Conservation (phyloP, 2,329 filamentous ascomycete genomes). For the Trichoderma afroharzianum region DNA sequence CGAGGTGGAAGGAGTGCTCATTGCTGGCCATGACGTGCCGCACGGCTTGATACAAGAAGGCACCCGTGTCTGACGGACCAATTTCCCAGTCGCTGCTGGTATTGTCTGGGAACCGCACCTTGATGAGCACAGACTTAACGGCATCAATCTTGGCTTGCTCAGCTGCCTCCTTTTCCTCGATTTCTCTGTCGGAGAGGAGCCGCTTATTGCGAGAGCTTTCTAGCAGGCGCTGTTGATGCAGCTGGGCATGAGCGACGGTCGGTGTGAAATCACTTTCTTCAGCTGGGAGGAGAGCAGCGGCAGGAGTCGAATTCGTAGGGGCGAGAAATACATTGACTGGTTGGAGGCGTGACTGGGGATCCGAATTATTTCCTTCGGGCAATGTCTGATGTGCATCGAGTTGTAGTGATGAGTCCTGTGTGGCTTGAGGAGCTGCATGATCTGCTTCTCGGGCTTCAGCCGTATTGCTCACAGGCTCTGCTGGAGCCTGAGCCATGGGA, state of each 20-base stretch:
- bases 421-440: not conserved
- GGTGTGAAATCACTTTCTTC: constrained; percentile 74
- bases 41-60: constrained; percentile 71
- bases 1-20: constrained; percentile 67
- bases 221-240: constrained; percentile 66
- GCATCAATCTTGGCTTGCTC: constrained; percentile 63
- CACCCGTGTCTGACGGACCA: constrained; percentile 63
- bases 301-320: constrained; percentile 68
- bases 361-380: constrained; percentile 9
- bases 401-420: constrained; percentile 12
- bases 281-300: constrained; percentile 64
- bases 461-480: constrained; percentile 3
- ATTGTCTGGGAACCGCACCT: constrained; percentile 85
- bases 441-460: not conserved
- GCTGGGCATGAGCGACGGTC: constrained; percentile 70
- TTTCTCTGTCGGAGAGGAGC: constrained; percentile 77
- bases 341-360: constrained; percentile 35
- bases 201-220: constrained; percentile 66
- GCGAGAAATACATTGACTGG: constrained; percentile 74
- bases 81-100: constrained; percentile 72
- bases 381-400: constrained; percentile 21
- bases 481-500: constrained; percentile 23
- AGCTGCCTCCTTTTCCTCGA: constrained; percentile 65
- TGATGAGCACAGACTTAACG: constrained; percentile 67
- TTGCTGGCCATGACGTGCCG: constrained; percentile 63